Evolutionary conservation across 345 rosid genomes (phyloP).

Genomic region (Brassica napus): Da-Ae NC_063446.1:74173501-74174000

Average conservation of each 20-base stretch:
- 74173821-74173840: slow-evolving; percentile 66
- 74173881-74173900: slow-evolving; percentile 79
- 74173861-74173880: slow-evolving; percentile 74
- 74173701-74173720: slow-evolving; percentile 46
- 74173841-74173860: slow-evolving; percentile 68
- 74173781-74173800: slow-evolving; percentile 41
- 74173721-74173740: slow-evolving; percentile 43
- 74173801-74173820: slow-evolving; percentile 67
- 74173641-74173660: slow-evolving; percentile 67
- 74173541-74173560: slow-evolving; percentile 56
- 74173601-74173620: slow-evolving; percentile 65
- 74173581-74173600: slow-evolving; percentile 70
- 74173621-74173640: slow-evolving; percentile 50
- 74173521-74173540: slow-evolving; percentile 51
- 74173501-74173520: slow-evolving; percentile 37
- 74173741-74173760: slow-evolving; percentile 42
- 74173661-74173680: slow-evolving; percentile 49
- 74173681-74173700: slow-evolving; percentile 49
- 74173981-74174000: slow-evolving; percentile 48
- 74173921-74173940: slow-evolving; percentile 36
- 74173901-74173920: slow-evolving; percentile 50
- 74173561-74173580: slow-evolving; percentile 42
- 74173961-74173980: neutral
- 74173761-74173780: slow-evolving; percentile 67
- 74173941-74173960: neutral